phyloP scores from a whole-genome alignment of 192 early-diverging fungal genomes.

The Backusella circina region DNA sequence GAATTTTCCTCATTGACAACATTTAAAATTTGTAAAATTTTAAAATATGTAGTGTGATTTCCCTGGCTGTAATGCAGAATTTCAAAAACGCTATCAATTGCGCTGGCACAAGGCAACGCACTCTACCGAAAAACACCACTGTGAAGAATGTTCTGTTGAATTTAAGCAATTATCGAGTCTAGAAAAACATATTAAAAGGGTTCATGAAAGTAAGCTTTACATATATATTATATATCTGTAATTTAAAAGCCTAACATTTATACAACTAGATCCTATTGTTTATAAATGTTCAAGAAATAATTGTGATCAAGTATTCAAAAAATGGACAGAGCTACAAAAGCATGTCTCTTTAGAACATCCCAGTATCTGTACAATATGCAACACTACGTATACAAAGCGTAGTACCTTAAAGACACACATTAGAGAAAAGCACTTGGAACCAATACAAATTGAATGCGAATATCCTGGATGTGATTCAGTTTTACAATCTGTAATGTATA shows the following conservation, averaged over 20 bases:
- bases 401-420: background rate
- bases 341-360: background rate
- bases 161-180: background rate
- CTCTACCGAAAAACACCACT: background rate
- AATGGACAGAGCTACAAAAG: background rate
- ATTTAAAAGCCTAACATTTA: too few species aligned
- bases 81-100: background rate
- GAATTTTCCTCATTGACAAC: background rate
- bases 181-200: slow-evolving; percentile 4
- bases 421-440: background rate
- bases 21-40: background rate
- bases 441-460: background rate
- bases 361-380: background rate
- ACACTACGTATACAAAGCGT: background rate
- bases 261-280: background rate
- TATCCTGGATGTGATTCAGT: background rate
- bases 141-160: background rate
- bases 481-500: background rate
- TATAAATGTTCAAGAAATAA: background rate
- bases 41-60: background rate
- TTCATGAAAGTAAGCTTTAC: background rate
- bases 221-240: too few species aligned
- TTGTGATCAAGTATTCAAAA: background rate
- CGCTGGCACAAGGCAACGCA: slow-evolving; percentile 9
- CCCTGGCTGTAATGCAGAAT: slow-evolving; percentile 2